Evolutionary conservation across 495 filamentous ascomycete genomes (phyloP).

Genomic region (Xylaria telfairii): DNA sequence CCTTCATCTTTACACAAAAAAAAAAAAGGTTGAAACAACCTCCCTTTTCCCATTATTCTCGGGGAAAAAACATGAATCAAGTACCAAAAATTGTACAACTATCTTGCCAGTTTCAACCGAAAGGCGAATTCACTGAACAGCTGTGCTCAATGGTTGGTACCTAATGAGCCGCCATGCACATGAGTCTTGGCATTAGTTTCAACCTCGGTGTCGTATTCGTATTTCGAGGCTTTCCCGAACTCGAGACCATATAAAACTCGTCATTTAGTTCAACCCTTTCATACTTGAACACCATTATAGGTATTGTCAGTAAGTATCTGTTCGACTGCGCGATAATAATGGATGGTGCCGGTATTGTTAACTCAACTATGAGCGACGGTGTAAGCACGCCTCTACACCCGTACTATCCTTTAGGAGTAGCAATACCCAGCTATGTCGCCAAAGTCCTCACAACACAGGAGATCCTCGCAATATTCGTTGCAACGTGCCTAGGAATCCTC

Average conservation of each 20-base stretch:
- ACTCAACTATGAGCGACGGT: not conserved
- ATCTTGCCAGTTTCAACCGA: too few species aligned
- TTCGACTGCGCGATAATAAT: not conserved
- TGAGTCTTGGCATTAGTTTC: not conserved
- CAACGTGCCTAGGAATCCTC: conserved; percentile 49
- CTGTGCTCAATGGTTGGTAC: not conserved
- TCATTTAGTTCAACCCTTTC: not conserved
- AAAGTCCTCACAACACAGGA: conserved; percentile 52
- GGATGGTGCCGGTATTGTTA: not conserved
- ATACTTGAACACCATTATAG: not conserved
- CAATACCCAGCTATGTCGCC: conserved; percentile 52
- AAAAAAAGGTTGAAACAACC: not conserved
- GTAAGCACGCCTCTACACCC: conserved; percentile 43
- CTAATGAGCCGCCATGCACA: not conserved
- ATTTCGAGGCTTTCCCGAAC: conserved; percentile 3
- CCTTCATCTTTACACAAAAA: too few species aligned
- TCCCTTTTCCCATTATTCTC: not conserved
- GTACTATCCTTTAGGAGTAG: conserved; percentile 55
- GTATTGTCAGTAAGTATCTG: not conserved
- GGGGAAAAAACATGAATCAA: too few species aligned
- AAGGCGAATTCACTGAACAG: not conserved
- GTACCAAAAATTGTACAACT: too few species aligned
- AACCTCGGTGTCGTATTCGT: not conserved
- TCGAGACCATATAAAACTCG: not conserved
- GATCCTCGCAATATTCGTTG: conserved; percentile 52